Conservation (phyloP, 192 early-diverging fungal species). For the Haplosporangium gracile region DNA sequence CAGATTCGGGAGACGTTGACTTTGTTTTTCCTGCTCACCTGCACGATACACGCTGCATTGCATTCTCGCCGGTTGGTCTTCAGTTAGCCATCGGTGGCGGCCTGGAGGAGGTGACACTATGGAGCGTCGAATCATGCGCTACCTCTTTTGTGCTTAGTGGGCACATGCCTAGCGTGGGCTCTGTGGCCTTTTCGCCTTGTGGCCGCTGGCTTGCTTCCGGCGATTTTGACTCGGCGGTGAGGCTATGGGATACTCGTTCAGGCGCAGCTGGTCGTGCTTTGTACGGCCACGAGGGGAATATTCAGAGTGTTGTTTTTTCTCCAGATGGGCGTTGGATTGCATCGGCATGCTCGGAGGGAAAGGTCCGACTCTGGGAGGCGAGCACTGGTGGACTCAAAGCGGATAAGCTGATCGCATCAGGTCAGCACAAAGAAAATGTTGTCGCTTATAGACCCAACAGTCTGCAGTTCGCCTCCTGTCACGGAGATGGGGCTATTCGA, state of each 20-base stretch:
- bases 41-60: not conserved
- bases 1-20: not conserved
- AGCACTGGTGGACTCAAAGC: not conserved
- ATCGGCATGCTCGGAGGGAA: not conserved
- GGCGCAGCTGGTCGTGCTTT: not conserved
- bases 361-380: slow-evolving; percentile 1
- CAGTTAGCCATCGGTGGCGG: not conserved
- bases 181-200: not conserved
- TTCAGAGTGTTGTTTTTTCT: not conserved
- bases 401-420: not conserved
- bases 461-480: not conserved
- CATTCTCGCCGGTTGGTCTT: not conserved
- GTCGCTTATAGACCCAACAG: not conserved
- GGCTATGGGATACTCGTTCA: not conserved
- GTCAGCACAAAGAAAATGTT: too few species aligned
- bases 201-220: not conserved
- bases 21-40: not conserved
- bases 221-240: not conserved
- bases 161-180: too few species aligned
- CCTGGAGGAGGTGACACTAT: not conserved
- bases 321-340: not conserved
- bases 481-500: not conserved
- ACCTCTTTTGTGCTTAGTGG: not conserved
- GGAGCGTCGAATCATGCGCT: not conserved
- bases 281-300: not conserved